Evolutionary conservation across 1,284 basidiomycete species (phyloP).

Genomic region (Coriolopsis trogii): DNA sequence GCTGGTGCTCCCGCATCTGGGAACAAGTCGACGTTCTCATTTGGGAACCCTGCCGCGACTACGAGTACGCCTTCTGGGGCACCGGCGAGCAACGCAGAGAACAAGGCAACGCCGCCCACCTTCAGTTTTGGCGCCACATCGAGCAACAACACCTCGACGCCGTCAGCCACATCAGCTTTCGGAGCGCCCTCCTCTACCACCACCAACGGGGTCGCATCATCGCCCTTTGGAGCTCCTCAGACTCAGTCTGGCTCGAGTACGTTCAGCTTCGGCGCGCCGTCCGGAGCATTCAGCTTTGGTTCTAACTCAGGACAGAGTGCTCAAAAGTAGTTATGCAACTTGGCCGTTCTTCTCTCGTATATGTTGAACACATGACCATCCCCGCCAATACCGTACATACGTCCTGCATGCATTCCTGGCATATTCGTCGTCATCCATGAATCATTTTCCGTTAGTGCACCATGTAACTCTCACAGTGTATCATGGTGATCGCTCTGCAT

Average conservation of each 20-base stretch:
- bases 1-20: too few species aligned
- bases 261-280: constrained; percentile 24
- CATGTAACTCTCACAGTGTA: too few species aligned
- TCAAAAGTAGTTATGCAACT: constrained; percentile 24
- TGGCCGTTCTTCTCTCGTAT: neutral
- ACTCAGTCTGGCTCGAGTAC: constrained; percentile 30
- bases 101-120: too few species aligned
- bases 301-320: constrained; percentile 21
- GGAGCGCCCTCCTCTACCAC: neutral
- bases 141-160: neutral
- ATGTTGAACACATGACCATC: too few species aligned
- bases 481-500: constrained; percentile 3
- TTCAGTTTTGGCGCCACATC: constrained; percentile 18
- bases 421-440: too few species aligned
- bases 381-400: too few species aligned
- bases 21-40: constrained; percentile 1
- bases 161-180: neutral
- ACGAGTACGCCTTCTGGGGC: constrained; percentile 3
- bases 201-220: neutral
- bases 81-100: constrained; percentile 21
- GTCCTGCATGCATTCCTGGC: too few species aligned
- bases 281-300: constrained; percentile 23
- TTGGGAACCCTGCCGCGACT: constrained; percentile 9
- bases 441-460: too few species aligned
- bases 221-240: neutral